Base-by-base conservation (phyloP, 306 rosid species). In the Sindora glabra region DNA sequence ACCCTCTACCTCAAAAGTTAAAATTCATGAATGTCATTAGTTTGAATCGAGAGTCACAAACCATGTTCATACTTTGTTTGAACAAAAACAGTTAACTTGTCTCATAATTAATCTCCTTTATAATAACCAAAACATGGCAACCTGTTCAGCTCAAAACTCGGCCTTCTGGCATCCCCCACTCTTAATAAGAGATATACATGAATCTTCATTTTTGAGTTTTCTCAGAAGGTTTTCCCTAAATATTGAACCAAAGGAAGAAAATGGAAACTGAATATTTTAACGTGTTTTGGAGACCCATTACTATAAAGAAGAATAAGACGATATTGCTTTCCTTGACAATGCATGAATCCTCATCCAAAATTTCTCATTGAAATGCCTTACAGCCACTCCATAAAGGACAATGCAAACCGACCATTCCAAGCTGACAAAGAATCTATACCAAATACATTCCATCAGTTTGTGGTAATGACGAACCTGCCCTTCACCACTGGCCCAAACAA, bases 381-480 rank as follows among this genome's bases (percentile, higher is more conserved):
- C 34, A 29, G 59, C 60, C 69, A 53, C 65, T 60, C 48, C 36
- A 62, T 0, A 48, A 41, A 25, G 58, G 62, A 68, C 72, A 81
- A 75, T 55, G 69, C 70, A 48, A 79, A 69, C 97, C 84, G 74
- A 70, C 83, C 79, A 53, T 45, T 50, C 64, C 52, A 71, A 71
- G 71, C 62, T 78, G 78, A 74, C 82, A 84, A 70, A 67, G 77
- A 87, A 79, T 81, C 71, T 38, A 39, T 65, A 30, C 74, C 83
- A 50, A 56, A 42, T 55, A 18, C 42, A 62, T 58, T 52, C 62
- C 48, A 61, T 61, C 78, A 34, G 15, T 70, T 64, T 44, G 62
- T 14, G 17, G 24, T 50, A 39, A 22, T 76, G 72, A 80, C 86
- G 47, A 61, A 74, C 69, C 25, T 69, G 42, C 73, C 90, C 94